Conservation (phyloP, 306 rosid species). For the Quercus bicolor region DNA sequence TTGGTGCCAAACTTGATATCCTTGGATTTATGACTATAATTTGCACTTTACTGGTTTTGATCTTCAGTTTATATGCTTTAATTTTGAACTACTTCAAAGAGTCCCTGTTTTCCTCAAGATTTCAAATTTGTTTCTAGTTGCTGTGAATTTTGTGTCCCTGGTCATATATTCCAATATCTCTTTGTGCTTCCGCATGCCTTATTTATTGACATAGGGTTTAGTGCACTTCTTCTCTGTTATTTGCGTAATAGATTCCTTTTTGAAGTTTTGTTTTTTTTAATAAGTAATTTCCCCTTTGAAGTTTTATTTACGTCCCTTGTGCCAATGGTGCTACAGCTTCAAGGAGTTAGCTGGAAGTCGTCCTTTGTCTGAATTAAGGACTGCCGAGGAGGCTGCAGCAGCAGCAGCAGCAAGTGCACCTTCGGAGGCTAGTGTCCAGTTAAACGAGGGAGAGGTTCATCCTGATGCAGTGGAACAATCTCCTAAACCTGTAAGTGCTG, state of each 20-base stretch:
- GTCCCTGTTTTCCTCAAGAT: not conserved
- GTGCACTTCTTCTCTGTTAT: not conserved
- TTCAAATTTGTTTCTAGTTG: not conserved
- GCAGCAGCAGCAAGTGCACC: slow-evolving; percentile 36
- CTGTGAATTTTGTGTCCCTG: not conserved
- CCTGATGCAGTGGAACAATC: slow-evolving; percentile 53
- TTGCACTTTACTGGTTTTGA: too few relatives aligned
- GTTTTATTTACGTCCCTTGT: slow-evolving; percentile 11
- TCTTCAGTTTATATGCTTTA: too few relatives aligned
- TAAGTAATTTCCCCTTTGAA: not conserved
- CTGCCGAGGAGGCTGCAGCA: slow-evolving; percentile 70
- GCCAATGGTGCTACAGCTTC: slow-evolving; percentile 58
- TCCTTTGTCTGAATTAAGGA: slow-evolving; percentile 71
- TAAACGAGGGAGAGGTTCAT: slow-evolving; percentile 58
- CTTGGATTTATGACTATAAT: too few relatives aligned
- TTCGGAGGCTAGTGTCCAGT: slow-evolving; percentile 48
- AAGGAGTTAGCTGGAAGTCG: slow-evolving; percentile 89
- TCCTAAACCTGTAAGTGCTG: slow-evolving; percentile 79
- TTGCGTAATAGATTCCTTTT: not conserved
- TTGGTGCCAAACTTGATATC: not conserved
- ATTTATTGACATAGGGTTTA: not conserved
- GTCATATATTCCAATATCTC: not conserved
- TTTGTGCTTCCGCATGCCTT: not conserved
- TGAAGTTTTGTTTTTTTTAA: not conserved
- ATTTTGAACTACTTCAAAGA: not conserved